Percentiles rank a stretch among this genome's conserved stretches.
phyloP scores from a whole-genome alignment of 1,284 basidiomycete genomes.

The Volvariella volvacea region DNA sequence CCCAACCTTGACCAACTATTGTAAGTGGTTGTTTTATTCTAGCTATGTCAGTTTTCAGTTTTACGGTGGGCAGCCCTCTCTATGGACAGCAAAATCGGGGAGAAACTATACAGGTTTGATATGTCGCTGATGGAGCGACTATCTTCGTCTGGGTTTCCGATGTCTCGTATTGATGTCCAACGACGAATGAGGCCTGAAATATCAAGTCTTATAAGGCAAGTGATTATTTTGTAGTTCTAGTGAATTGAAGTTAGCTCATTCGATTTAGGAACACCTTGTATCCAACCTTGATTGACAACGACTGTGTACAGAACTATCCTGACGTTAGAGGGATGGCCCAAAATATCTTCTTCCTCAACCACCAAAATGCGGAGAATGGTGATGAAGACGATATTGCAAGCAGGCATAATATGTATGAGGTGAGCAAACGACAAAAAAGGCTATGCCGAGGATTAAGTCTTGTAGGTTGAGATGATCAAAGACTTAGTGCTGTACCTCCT shows the following conservation, averaged over 20 bases:
- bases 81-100: conserved; percentile 42
- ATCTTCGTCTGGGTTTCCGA: conserved; percentile 38
- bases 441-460: not conserved
- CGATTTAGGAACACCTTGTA: conserved; percentile 16
- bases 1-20: conserved; percentile 57
- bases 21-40: conserved; percentile 28
- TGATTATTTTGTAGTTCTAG: not conserved
- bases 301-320: conserved; percentile 16
- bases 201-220: conserved; percentile 38
- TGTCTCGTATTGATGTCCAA: conserved; percentile 56
- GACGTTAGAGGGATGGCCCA: conserved; percentile 17
- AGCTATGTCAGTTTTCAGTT: conserved; percentile 3
- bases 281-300: conserved; percentile 17
- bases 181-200: conserved; percentile 55
- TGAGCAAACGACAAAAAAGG: conserved; percentile 17
- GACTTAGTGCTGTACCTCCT: conserved; percentile 67
- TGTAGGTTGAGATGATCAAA: conserved; percentile 60
- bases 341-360: conserved; percentile 20
- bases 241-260: not conserved
- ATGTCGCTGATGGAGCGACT: conserved; percentile 60
- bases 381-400: conserved; percentile 46
- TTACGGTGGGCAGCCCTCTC: conserved; percentile 35
- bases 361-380: conserved; percentile 16
- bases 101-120: conserved; percentile 47
- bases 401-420: conserved; percentile 65